phyloP scores from a whole-genome alignment of 352 stramenopile genomes.

The Phytophthora idaei region DNA sequence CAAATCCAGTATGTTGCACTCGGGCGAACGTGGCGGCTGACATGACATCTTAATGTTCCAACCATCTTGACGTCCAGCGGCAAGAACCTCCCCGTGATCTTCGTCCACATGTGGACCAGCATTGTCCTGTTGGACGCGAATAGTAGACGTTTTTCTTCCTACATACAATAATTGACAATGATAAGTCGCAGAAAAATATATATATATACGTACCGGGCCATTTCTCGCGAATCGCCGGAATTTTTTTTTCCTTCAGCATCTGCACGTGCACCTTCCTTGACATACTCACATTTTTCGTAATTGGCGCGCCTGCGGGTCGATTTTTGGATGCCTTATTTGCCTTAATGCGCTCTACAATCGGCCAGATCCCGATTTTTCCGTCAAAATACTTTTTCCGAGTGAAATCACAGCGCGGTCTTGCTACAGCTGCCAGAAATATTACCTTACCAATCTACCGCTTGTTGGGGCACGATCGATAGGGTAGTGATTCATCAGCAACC shows the following conservation, averaged over 20 bases:
- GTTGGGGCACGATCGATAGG: constrained; percentile 3
- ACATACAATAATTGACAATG: neutral
- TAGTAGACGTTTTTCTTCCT: neutral
- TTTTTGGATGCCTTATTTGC: neutral
- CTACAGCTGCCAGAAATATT: constrained; percentile 27
- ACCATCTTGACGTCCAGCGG: neutral
- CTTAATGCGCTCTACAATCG: constrained; percentile 4
- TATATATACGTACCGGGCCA: neutral
- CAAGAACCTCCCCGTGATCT: neutral
- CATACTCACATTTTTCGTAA: neutral
- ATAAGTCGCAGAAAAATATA: neutral
- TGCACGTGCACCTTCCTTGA: neutral
- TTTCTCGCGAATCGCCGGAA: constrained; percentile 1
- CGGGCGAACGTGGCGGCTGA: constrained; percentile 9
- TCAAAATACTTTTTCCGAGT: constrained; percentile 10
- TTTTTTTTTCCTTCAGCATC: neutral
- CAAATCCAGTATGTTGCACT: constrained; percentile 9
- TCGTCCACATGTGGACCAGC: neutral
- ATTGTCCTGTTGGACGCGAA: neutral
- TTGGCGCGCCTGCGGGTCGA: neutral
- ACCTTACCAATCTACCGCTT: constrained; percentile 22
- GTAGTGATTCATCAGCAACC: neutral
- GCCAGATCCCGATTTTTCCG: constrained; percentile 24
- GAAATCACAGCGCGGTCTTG: constrained; percentile 16
- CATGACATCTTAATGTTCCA: constrained; percentile 17